Conservation (phyloP, 371 early-diverging fungal species). For the Syncephalastrum contaminatum region DNA sequence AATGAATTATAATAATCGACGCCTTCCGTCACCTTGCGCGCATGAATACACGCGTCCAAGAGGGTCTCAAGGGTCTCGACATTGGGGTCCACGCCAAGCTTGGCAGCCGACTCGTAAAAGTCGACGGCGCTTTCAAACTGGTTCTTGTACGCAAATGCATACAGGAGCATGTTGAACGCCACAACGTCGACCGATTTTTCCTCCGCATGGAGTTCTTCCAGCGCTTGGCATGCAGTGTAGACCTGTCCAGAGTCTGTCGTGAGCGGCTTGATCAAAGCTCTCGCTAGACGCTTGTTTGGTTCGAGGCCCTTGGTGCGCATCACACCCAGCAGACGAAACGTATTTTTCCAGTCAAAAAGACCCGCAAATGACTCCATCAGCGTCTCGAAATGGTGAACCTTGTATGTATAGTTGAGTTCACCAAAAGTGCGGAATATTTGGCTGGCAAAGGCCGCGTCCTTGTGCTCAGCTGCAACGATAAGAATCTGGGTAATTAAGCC, state of each 20-base stretch:
- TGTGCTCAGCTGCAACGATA: conserved; percentile 55
- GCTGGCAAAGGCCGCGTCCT: conserved; percentile 53
- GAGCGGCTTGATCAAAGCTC: conserved; percentile 20
- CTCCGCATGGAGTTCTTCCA: conserved; percentile 29
- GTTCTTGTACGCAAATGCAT: conserved; percentile 36
- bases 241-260: conserved; percentile 30
- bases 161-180: conserved; percentile 59
- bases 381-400: conserved; percentile 62
- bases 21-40: conserved; percentile 47
- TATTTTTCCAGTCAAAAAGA: conserved; percentile 46
- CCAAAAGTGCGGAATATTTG: conserved; percentile 52
- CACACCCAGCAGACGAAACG: conserved; percentile 54
- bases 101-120: conserved; percentile 32
- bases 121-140: conserved; percentile 47
- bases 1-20: conserved; percentile 44
- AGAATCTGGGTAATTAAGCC: conserved; percentile 59
- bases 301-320: conserved; percentile 59
- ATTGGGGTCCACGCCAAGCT: conserved; percentile 42
- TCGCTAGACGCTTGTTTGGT: conserved; percentile 36
- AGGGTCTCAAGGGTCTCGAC: conserved; percentile 59
- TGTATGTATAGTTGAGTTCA: conserved; percentile 38
- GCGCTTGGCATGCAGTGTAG: conserved; percentile 37
- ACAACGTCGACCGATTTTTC: conserved; percentile 41
- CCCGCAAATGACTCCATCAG: conserved; percentile 65
- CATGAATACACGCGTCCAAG: conserved; percentile 55